Conservation (phyloP, 352 stramenopile genomes). For the Aphanomyces stellatus region DNA sequence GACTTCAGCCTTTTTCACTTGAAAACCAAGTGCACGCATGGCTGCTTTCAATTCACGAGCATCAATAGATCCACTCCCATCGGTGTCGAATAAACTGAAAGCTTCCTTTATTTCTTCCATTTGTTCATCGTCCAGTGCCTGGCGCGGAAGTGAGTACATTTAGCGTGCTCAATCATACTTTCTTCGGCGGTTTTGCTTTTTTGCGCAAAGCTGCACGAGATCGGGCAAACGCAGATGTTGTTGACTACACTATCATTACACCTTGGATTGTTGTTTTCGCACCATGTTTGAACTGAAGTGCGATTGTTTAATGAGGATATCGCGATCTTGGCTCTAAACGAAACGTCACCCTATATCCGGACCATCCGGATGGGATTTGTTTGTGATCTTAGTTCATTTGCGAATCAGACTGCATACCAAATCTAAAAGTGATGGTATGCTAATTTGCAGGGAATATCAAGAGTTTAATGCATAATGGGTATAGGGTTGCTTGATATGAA, state of each 20-base stretch:
- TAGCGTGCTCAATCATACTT: slow-evolving; percentile 21
- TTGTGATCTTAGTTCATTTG: too few relatives aligned
- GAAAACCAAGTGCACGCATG: slow-evolving; percentile 91
- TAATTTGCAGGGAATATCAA: too few relatives aligned
- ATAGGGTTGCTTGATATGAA: too few relatives aligned
- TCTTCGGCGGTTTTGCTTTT: slow-evolving; percentile 46
- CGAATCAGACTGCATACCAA: too few relatives aligned
- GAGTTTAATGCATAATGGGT: too few relatives aligned
- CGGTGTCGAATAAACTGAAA: slow-evolving; percentile 92
- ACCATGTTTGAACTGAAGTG: too few relatives aligned
- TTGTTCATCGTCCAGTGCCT: slow-evolving; percentile 86
- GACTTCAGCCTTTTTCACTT: slow-evolving; percentile 91
- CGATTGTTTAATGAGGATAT: too few relatives aligned
- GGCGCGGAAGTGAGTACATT: neutral
- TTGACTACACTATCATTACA: slow-evolving; percentile 27
- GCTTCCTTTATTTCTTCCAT: slow-evolving; percentile 92
- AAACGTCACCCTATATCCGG: too few relatives aligned
- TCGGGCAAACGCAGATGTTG: slow-evolving; percentile 53
- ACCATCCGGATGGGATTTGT: too few relatives aligned
- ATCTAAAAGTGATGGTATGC: too few relatives aligned
- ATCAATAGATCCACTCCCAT: slow-evolving; percentile 87
- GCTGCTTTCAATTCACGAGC: slow-evolving; percentile 91
- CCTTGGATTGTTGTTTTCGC: too few relatives aligned
- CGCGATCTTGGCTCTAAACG: too few relatives aligned
- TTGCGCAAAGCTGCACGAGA: slow-evolving; percentile 54